These are phyloP conservation scores for Pistacia integerrima DNA, from an alignment of 345 rosid genomes.

Conservation along the genomic window DNA sequence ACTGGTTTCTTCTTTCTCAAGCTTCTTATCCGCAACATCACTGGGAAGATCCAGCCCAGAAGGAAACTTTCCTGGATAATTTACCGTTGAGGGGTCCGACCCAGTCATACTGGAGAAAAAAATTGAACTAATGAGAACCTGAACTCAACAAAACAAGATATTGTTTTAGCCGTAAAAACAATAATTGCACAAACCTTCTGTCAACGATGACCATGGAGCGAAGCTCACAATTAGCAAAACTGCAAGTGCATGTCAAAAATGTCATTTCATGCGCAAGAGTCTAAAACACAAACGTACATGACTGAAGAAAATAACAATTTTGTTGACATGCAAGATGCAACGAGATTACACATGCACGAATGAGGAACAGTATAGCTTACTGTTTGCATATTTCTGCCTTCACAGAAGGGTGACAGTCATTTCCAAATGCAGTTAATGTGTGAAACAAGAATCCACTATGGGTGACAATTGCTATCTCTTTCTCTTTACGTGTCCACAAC, in stretches of 20 bases:
- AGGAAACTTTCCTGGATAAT: constrained; percentile 89
- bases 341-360: background rate
- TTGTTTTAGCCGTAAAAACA: background rate
- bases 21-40: constrained; percentile 32
- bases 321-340: no score
- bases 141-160: background rate
- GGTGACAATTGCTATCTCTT: constrained; percentile 96
- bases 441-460: constrained; percentile 94
- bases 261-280: constrained; percentile 13
- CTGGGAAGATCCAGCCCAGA: constrained; percentile 58
- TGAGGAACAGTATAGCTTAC: constrained; percentile 44
- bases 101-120: constrained; percentile 43
- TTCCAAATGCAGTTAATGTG: constrained; percentile 65
- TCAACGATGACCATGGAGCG: constrained; percentile 90
- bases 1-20: constrained; percentile 26
- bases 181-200: constrained; percentile 49
- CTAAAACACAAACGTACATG: constrained; percentile 1
- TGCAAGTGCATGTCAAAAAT: constrained; percentile 29
- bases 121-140: constrained; percentile 3
- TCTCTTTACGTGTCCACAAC: constrained; percentile 96
- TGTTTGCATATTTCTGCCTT: constrained; percentile 75
- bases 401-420: constrained; percentile 76
- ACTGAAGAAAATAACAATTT: no score
- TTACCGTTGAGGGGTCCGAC: constrained; percentile 54
- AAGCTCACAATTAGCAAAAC: constrained; percentile 96